Conservation (phyloP, 73 alveolate species). For the Effrenium voratum region DNA sequence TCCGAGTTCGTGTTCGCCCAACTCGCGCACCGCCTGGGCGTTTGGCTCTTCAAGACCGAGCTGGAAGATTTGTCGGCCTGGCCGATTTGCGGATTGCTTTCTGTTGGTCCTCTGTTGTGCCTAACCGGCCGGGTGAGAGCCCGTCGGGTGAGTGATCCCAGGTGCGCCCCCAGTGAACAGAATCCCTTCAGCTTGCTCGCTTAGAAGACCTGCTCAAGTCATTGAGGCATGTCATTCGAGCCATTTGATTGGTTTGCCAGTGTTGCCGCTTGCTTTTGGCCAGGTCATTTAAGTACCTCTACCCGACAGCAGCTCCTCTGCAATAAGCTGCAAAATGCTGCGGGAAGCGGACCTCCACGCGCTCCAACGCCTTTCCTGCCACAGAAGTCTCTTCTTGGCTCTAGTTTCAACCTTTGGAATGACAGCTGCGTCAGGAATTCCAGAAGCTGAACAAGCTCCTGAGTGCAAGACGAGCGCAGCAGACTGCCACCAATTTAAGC, state of each 20-base stretch:
- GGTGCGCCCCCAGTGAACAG: too few species aligned
- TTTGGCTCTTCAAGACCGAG: constrained; percentile 82
- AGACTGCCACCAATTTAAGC: neutral
- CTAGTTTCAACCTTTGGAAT: too few species aligned
- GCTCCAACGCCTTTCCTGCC: neutral
- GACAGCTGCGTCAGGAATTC: constrained; percentile 65
- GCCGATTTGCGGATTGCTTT: too few species aligned
- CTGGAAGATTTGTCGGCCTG: constrained; percentile 85
- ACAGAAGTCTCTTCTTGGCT: too few species aligned
- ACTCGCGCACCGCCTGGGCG: constrained; percentile 93
- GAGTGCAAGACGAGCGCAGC: constrained; percentile 72
- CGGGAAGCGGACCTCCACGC: neutral
- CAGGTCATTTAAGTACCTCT: constrained; percentile 62
- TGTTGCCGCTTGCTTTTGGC: too few species aligned
- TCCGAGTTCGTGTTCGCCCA: constrained; percentile 61
- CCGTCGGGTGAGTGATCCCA: too few species aligned
- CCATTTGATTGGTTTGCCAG: too few species aligned
- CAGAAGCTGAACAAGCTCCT: constrained; percentile 36
- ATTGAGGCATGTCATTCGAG: too few species aligned
- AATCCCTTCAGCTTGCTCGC: too few species aligned
- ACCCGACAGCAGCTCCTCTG: constrained; percentile 28
- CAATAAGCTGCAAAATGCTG: neutral
- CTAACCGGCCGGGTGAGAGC: too few species aligned
- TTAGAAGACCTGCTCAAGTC: too few species aligned
- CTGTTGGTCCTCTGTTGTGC: too few species aligned